Conservation (phyloP, 495 filamentous ascomycete species). For the Bombardia bombarda region DNA sequence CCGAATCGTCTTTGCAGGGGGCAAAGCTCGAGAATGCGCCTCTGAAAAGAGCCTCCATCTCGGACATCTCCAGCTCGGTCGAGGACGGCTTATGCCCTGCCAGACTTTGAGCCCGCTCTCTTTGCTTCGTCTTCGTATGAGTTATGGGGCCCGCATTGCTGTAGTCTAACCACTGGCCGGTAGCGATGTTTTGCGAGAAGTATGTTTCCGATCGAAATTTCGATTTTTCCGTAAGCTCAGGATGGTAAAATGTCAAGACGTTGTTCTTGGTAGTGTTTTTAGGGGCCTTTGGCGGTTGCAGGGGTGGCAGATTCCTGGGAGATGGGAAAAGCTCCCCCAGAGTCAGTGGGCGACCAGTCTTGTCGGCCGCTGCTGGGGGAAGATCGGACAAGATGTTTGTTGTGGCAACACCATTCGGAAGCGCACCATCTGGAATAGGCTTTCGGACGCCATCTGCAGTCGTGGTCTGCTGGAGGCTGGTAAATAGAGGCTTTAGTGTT, state of each 20-base stretch:
- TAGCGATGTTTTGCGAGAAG: conserved; percentile 46
- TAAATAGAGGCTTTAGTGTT: conserved; percentile 70
- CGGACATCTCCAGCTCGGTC: conserved; percentile 47
- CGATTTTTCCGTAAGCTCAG: conserved; percentile 43
- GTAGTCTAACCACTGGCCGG: conserved; percentile 65
- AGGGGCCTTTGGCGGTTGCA: conserved; percentile 65
- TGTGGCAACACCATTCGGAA: conserved; percentile 67
- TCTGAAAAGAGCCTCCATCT: conserved; percentile 67
- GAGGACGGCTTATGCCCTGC: conserved; percentile 51
- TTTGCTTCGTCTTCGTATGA: conserved; percentile 55
- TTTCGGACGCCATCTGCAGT: conserved; percentile 27
- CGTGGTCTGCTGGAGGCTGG: conserved; percentile 56
- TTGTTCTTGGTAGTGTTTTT: conserved; percentile 55
- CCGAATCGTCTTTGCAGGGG: conserved; percentile 71
- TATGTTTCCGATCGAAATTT: conserved; percentile 49
- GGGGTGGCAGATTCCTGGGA: conserved; percentile 53
- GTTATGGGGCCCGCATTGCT: conserved; percentile 50
- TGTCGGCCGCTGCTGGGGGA: conserved; percentile 24
- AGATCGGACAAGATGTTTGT: conserved; percentile 58
- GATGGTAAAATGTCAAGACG: conserved; percentile 55
- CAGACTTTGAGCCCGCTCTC: conserved; percentile 63
- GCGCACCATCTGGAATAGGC: conserved; percentile 49
- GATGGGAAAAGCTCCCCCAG: conserved; percentile 77
- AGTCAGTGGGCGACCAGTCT: conserved; percentile 47
- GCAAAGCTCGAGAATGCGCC: conserved; percentile 85